phyloP scores from a whole-genome alignment of 345 rosid genomes.

The Fremontodendron californicum region DNA sequence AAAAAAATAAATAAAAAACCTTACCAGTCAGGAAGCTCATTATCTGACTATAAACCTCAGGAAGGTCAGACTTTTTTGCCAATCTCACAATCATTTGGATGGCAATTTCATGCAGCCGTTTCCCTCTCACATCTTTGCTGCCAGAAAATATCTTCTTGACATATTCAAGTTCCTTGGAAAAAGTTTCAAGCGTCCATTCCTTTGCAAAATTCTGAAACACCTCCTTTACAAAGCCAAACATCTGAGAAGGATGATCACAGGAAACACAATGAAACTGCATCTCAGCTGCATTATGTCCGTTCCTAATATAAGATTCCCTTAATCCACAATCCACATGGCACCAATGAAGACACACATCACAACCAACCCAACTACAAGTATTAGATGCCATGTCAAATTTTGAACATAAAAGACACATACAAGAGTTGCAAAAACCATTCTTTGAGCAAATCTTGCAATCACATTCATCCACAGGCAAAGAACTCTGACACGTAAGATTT shows the following conservation, averaged over 20 bases:
- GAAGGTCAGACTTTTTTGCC: constrained; percentile 52
- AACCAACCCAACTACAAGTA: constrained; percentile 98
- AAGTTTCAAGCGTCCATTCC: constrained; percentile 67
- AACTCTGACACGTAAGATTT: constrained; percentile 62
- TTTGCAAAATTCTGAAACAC: constrained; percentile 78
- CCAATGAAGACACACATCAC: constrained; percentile 98
- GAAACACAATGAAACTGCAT: constrained; percentile 94
- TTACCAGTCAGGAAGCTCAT: constrained; percentile 69
- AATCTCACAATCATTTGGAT: constrained; percentile 57
- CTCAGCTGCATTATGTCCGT: constrained; percentile 67
- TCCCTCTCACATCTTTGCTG: constrained; percentile 86
- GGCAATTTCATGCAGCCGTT: constrained; percentile 69
- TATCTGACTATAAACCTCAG: constrained; percentile 54
- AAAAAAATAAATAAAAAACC: neutral
- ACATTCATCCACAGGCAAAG: constrained; percentile 90
- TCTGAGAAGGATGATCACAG: constrained; percentile 94
- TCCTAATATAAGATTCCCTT: constrained; percentile 68
- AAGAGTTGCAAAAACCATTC: constrained; percentile 86
- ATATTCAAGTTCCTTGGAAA: constrained; percentile 80
- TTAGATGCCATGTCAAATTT: constrained; percentile 91
- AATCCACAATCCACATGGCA: constrained; percentile 94
- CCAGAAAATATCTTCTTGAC: constrained; percentile 75
- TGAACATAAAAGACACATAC: constrained; percentile 95
- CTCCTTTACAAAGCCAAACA: constrained; percentile 98
- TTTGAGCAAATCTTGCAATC: constrained; percentile 84